phyloP scores from a whole-genome alignment of 2,329 filamentous ascomycete genomes.

The Westerdykella aurantiaca region DNA sequence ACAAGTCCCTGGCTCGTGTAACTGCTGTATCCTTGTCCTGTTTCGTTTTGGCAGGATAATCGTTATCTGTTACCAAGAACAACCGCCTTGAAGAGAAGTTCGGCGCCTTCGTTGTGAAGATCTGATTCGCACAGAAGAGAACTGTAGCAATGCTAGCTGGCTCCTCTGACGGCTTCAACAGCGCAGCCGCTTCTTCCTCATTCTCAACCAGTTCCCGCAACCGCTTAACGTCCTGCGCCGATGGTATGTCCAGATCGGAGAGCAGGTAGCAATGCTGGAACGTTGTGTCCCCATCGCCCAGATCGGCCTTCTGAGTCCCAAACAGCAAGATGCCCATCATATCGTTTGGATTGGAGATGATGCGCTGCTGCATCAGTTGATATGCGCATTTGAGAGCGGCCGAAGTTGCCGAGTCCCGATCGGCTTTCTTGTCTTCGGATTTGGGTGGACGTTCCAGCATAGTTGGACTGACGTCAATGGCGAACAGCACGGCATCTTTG shows the following conservation, averaged over 20 bases:
- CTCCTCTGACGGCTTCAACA: slow-evolving; percentile 66
- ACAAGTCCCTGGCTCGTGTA: slow-evolving; percentile 87
- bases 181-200: slow-evolving; percentile 61
- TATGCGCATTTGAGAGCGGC: slow-evolving; percentile 93
- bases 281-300: slow-evolving; percentile 45
- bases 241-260: slow-evolving; percentile 79
- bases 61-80: slow-evolving; percentile 95
- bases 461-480: slow-evolving; percentile 81
- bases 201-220: slow-evolving; percentile 73
- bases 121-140: slow-evolving; percentile 90
- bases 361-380: slow-evolving; percentile 93
- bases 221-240: slow-evolving; percentile 77
- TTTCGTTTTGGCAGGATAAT: slow-evolving; percentile 71
- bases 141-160: slow-evolving; percentile 78
- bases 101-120: slow-evolving; percentile 89
- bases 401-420: slow-evolving; percentile 69
- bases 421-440: slow-evolving; percentile 62
- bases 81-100: slow-evolving; percentile 89
- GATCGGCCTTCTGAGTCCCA: slow-evolving; percentile 69
- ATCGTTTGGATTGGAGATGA: slow-evolving; percentile 92
- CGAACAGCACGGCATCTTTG: slow-evolving; percentile 97
- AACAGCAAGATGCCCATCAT: slow-evolving; percentile 96
- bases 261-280: slow-evolving; percentile 93
- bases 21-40: slow-evolving; percentile 67
- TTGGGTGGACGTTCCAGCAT: slow-evolving; percentile 69